Percentiles rank a stretch among this genome's conserved stretches.
phyloP scores from a whole-genome alignment of 768 basidiomycete genomes.

The Kwoniella botswanensis region DNA sequence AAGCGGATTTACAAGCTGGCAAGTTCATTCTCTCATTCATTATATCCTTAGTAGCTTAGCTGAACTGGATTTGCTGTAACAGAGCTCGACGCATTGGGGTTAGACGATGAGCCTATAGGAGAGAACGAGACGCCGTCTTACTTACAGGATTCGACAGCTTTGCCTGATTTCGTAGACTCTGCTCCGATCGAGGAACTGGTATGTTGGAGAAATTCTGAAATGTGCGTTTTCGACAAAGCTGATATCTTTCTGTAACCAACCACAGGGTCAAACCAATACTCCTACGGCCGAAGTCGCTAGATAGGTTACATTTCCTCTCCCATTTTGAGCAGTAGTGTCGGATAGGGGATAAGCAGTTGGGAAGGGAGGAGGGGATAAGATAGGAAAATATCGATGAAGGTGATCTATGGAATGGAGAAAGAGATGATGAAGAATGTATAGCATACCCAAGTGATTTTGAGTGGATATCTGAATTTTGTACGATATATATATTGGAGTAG shows the following conservation, averaged over 20 bases:
- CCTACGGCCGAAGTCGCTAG: constrained; percentile 40
- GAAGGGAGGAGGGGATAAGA: background rate
- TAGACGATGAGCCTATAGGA: constrained; percentile 68
- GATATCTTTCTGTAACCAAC: background rate
- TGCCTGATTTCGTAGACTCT: constrained; percentile 91
- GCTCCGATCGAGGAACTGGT: constrained; percentile 68
- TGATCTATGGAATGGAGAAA: background rate
- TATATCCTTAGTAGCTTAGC: no score
- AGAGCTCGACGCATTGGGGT: constrained; percentile 90
- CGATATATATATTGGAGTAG: background rate
- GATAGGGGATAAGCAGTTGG: background rate
- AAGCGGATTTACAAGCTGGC: constrained; percentile 97
- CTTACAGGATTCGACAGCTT: constrained; percentile 75
- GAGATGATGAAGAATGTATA: background rate
- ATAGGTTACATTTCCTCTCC: background rate
- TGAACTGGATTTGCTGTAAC: constrained; percentile 6
- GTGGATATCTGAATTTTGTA: background rate
- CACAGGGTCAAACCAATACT: constrained; percentile 13
- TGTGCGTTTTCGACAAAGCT: background rate
- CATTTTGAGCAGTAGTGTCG: no score
- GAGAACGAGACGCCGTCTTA: constrained; percentile 92
- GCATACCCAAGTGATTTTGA: background rate
- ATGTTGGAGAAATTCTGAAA: background rate
- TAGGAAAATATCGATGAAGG: background rate
- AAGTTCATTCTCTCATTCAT: constrained; percentile 53